These are phyloP conservation scores for Exserohilum rostratum DNA, from an alignment of 2,329 filamentous ascomycete genomes.

Conservation along the genomic window DNA sequence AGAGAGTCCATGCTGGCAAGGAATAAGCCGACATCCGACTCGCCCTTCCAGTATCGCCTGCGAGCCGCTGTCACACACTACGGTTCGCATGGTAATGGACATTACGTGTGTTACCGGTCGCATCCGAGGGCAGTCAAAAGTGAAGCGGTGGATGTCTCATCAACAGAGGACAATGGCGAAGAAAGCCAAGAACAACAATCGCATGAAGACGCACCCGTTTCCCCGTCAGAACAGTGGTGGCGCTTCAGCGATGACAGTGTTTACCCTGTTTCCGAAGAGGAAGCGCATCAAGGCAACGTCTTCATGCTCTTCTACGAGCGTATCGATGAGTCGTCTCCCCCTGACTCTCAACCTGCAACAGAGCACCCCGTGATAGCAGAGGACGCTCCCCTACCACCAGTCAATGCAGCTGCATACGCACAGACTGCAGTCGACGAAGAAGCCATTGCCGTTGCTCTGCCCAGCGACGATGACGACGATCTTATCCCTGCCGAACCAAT, in stretches of 20 bases:
- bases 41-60: conserved; percentile 69
- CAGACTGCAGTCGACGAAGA: conserved; percentile 4
- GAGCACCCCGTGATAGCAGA: conserved; percentile 7
- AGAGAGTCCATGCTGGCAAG: conserved; percentile 73
- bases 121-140: conserved; percentile 53
- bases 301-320: conserved; percentile 97
- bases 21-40: conserved; percentile 42
- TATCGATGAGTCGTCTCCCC: conserved; percentile 53
- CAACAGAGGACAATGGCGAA: conserved; percentile 1
- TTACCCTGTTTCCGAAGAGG: conserved; percentile 71
- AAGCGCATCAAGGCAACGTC: conserved; percentile 77
- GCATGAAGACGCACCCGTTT: neutral
- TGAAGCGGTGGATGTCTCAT: conserved; percentile 4
- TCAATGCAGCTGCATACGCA: neutral
- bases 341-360: neutral
- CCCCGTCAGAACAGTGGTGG: conserved; percentile 72
- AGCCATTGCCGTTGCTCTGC: conserved; percentile 25
- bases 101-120: conserved; percentile 90
- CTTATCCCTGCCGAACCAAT: conserved; percentile 7
- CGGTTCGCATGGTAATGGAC: conserved; percentile 90
- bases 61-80: conserved; percentile 87
- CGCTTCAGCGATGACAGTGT: conserved; percentile 89
- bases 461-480: conserved; percentile 27
- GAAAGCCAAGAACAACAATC: conserved; percentile 27
- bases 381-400: conserved; percentile 29